These are phyloP conservation scores for Coemansia sp. DNA, from an alignment of 192 early-diverging fungal genomes.

Conservation along the genomic window DNA sequence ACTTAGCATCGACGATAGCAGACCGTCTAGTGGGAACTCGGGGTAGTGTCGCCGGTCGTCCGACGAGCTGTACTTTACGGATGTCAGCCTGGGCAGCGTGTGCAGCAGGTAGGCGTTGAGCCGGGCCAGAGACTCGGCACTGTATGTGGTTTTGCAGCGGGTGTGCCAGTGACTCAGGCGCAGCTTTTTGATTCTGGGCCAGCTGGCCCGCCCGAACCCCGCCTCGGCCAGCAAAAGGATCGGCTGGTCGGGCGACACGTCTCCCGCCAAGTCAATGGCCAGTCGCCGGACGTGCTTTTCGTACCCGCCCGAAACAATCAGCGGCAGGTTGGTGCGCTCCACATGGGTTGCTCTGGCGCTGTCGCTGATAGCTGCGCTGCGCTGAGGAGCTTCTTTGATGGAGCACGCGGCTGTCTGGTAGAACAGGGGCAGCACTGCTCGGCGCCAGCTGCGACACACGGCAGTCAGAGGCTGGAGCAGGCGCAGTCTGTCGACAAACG, in stretches of 20 bases:
- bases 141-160: not conserved
- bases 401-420: conserved; percentile 35
- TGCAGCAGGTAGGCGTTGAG: conserved; percentile 43
- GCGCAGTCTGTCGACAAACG: conserved; percentile 10
- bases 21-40: conserved; percentile 42
- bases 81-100: conserved; percentile 27
- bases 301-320: conserved; percentile 27
- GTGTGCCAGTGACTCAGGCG: conserved; percentile 26
- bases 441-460: conserved; percentile 32
- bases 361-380: not conserved
- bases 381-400: conserved; percentile 11
- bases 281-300: conserved; percentile 26
- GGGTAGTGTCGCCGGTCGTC: conserved; percentile 30
- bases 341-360: not conserved
- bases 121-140: conserved; percentile 20
- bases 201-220: conserved; percentile 19
- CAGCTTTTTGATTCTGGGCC: conserved; percentile 22
- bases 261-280: conserved; percentile 28
- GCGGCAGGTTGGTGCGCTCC: conserved; percentile 13
- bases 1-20: conserved; percentile 33
- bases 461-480: conserved; percentile 37
- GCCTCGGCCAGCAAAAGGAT: conserved; percentile 15
- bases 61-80: conserved; percentile 24
- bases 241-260: conserved; percentile 21
- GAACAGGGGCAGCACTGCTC: conserved; percentile 29